Evolutionary conservation across 768 basidiomycete species (phyloP), one percentile per base, ranked within the genome.

Genomic region (Termitomyces titanicus): DNA sequence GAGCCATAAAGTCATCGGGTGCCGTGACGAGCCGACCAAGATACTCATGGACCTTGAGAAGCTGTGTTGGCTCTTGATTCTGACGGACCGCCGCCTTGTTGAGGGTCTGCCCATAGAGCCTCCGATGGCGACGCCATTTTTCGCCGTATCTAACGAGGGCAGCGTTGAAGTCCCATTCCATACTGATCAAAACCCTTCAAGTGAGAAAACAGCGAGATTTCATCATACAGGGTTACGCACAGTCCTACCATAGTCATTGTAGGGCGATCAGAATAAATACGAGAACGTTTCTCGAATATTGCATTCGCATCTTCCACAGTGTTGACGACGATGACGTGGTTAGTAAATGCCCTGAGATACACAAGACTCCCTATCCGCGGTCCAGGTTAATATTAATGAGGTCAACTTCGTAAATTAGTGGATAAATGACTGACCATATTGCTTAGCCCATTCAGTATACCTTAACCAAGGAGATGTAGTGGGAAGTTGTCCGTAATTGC

Each of bases 261-360:
- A 4, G 68, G n/a, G n/a, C n/a, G n/a, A n/a, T n/a, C n/a, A n/a
- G n/a, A n/a, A n/a, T n/a, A n/a, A n/a, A n/a, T n/a, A 66, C 57
- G 51, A 20, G 64, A 64, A 9, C 67, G 60, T 24, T 61, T 64
- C 18, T 70, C 70, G 11, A 70, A 55, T 13, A 72, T 61, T 17
- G 63, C 67, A 25, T 11, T 38, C 18, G 25, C 48, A 50, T 50
- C 48, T 38, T 50, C 38, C 15, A 50, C 37, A 27, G 48, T 50
- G 10, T 39, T 50, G 20, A 40, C 50, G 2, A 51, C 39, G n/a
- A 51, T n/a, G 7, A 51, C 12, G 33, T 51, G 50, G 25, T 51
- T 27, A 31, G 11, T n/a, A 20, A 31, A 51, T 22, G 50, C 17
- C 39, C 39, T 51, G 17, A 51, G 25, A 31, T 51, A 39, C 7